phyloP scores from a whole-genome alignment of 768 basidiomycete species.

The Lentinula edodes region DNA sequence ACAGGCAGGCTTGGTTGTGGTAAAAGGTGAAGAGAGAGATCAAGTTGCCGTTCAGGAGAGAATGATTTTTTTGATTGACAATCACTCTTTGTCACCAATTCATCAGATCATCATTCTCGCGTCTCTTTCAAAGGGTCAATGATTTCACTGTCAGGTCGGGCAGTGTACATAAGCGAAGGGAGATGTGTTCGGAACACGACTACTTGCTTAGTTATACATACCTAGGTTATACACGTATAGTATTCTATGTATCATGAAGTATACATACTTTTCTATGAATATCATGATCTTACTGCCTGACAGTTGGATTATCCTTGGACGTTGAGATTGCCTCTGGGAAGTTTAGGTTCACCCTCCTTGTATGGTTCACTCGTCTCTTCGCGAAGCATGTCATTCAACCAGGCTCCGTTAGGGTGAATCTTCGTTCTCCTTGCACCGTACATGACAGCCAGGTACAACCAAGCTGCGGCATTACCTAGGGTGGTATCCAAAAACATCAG shows the following conservation, averaged over 20 bases:
- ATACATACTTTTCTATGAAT: not conserved
- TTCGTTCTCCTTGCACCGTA: constrained; percentile 63
- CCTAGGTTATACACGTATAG: not conserved
- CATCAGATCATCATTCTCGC: not conserved
- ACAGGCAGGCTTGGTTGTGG: constrained; percentile 18
- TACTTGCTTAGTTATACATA: not conserved
- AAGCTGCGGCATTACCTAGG: constrained; percentile 20
- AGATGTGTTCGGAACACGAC: not conserved
- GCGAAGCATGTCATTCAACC: constrained; percentile 79
- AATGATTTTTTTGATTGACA: not conserved
- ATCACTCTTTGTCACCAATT: not conserved
- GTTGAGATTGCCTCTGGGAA: constrained; percentile 58
- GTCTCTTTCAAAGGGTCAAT: not conserved
- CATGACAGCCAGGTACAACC: constrained; percentile 75
- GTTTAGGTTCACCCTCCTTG: constrained; percentile 56
- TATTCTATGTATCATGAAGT: not conserved
- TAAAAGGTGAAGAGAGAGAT: not conserved
- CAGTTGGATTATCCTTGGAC: constrained; percentile 41
- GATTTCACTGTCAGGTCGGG: not conserved
- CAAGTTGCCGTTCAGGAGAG: too few relatives aligned
- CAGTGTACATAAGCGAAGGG: not conserved
- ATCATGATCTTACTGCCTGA: not conserved
- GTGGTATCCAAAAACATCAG: not conserved
- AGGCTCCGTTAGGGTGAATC: constrained; percentile 75
- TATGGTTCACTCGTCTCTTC: constrained; percentile 73